Evolutionary conservation across 306 rosid species (phyloP), one percentile per base, ranked within the genome.

Genomic region (Aeschynomene evenia): DNA sequence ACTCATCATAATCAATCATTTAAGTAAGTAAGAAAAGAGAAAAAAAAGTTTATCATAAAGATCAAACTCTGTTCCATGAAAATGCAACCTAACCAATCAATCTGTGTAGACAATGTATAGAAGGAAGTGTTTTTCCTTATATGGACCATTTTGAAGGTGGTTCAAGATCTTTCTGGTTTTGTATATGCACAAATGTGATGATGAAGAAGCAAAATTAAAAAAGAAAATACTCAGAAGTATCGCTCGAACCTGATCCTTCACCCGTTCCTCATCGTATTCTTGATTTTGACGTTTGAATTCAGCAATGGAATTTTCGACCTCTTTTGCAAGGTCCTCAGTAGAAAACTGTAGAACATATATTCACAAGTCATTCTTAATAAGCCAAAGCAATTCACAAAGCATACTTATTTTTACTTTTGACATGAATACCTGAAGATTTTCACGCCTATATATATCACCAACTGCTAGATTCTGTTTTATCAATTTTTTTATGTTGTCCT

Each of bases 391-490:
- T 34, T 24, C 14, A 20, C 59, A 29, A 5, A 33, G 54, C 19
- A 34, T 26, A 18, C 14, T 37, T 37, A 37, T 10, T 37, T 37
- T 37, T 9, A 10, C 43, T 53, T 20, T 55, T 49, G 40, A 58
- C 20, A 76, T 37, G 15, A 45, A 45, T 79, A 88, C 98, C 98
- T 94, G 81, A 81, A 94, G 71, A 82, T 90, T 87, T 81, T 94
- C 97, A 29, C 92, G 97, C 77, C 77, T 84, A 70, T 80, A 94
- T 70, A 94, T 81, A 79, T 94, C 98, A 77, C 96, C 98, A n/a
- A 94, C 97, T 15, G 98, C 98, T 24, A 94, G 87, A 80, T 86
- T 90, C 82, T 94, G 98, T 76, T 90, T 94, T 77, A 94, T 94
- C 78, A 79, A 66, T 46, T 85, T 83, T 46, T 52, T 79, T 63